These are phyloP conservation scores for Podochytrium sp. DNA, from an alignment of 192 early-diverging fungal species.

Conservation along the genomic window DNA sequence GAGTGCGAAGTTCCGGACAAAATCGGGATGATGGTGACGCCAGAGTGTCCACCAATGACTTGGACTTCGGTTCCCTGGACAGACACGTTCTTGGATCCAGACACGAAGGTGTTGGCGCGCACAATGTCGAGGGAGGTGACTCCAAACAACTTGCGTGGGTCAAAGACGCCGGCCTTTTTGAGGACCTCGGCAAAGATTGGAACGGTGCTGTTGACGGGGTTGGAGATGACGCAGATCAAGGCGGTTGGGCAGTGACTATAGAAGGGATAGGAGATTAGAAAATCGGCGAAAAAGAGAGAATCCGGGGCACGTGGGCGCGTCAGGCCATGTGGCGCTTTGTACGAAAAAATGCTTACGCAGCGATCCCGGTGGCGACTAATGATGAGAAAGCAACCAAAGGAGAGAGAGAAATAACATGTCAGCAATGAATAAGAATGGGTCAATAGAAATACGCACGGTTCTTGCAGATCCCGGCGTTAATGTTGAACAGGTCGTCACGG, in stretches of 20 bases:
- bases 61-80: constrained; percentile 48
- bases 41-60: constrained; percentile 74
- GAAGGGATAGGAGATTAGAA: neutral
- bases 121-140: constrained; percentile 68
- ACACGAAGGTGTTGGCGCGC: constrained; percentile 65
- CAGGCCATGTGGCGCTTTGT: no score
- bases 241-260: constrained; percentile 65
- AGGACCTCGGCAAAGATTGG: constrained; percentile 69
- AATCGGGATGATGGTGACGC: constrained; percentile 66
- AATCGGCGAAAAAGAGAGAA: neutral
- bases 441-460: no score
- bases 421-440: no score
- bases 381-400: no score
- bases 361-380: constrained; percentile 80
- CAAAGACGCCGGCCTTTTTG: constrained; percentile 60
- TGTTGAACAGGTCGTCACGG: constrained; percentile 98
- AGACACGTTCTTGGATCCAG: constrained; percentile 46
- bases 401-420: no score
- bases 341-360: constrained; percentile 53
- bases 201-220: constrained; percentile 73
- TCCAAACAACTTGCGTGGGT: constrained; percentile 66
- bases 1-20: constrained; percentile 50
- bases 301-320: neutral
- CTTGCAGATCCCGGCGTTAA: constrained; percentile 93
- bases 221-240: constrained; percentile 66